phyloP scores from a whole-genome alignment of 495 filamentous ascomycete species.

The Neurospora hispaniola region DNA sequence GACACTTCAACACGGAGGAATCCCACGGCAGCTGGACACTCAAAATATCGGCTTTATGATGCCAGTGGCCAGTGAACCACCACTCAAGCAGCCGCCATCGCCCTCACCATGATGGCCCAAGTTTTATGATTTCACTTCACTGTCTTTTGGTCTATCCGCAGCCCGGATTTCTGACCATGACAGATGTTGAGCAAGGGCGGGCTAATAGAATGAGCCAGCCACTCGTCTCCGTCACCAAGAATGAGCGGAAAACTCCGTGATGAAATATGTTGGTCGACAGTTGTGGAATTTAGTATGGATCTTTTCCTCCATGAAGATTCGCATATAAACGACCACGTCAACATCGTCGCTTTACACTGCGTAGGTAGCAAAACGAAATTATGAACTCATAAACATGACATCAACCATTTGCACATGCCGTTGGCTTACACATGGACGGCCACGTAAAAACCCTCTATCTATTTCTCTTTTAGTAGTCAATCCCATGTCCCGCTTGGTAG shows the following conservation, averaged over 20 bases:
- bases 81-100: neutral
- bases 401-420: neutral
- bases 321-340: neutral
- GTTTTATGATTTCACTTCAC: neutral
- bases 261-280: neutral
- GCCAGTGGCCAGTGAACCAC: no score
- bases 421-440: neutral
- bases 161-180: neutral
- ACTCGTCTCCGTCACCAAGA: neutral
- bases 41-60: no score
- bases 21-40: no score
- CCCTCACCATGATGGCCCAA: neutral
- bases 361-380: neutral
- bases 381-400: neutral
- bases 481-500: neutral
- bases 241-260: neutral
- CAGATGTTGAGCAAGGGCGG: neutral
- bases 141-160: no score
- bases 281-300: neutral
- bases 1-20: no score
- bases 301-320: neutral
- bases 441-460: neutral
- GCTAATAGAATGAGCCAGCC: neutral
- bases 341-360: neutral
- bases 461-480: neutral